phyloP scores from a whole-genome alignment of 768 basidiomycete species.

The Hortiboletus flavorubellus region DNA sequence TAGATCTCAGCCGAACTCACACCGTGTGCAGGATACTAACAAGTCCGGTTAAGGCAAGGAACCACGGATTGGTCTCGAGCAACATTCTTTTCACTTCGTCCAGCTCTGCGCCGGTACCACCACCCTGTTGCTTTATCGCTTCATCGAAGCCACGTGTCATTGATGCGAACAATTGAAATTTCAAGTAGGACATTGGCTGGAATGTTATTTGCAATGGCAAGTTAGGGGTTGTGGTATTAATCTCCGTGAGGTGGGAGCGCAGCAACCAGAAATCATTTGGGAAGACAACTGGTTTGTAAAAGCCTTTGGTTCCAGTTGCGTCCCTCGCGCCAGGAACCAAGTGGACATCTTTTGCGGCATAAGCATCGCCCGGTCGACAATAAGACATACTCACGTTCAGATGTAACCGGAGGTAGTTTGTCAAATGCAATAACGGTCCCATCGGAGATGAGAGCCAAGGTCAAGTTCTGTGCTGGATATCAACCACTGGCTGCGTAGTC shows the following conservation, averaged over 20 bases:
- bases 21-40: constrained; percentile 87
- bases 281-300: constrained; percentile 86
- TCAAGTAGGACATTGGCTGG: constrained; percentile 81
- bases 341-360: constrained; percentile 52
- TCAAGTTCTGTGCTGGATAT: constrained; percentile 62
- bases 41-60: constrained; percentile 77
- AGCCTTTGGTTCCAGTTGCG: constrained; percentile 58
- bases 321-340: constrained; percentile 61
- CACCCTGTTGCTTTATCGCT: constrained; percentile 73
- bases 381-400: constrained; percentile 50
- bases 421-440: constrained; percentile 48
- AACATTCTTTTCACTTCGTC: constrained; percentile 97
- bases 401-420: constrained; percentile 55
- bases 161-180: constrained; percentile 83
- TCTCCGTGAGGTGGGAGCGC: constrained; percentile 73
- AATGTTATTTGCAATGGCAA: constrained; percentile 82
- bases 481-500: constrained; percentile 3
- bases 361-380: constrained; percentile 2
- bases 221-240: constrained; percentile 77
- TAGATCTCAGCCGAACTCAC: constrained; percentile 42
- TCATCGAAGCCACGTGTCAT: constrained; percentile 88
- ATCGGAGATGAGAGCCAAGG: constrained; percentile 81
- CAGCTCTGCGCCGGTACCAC: constrained; percentile 62
- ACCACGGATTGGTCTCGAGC: constrained; percentile 83
- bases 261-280: constrained; percentile 96